Evolutionary conservation across 2,329 filamentous ascomycete genomes (phyloP).

Genomic region (Lachnellula arida): DNA sequence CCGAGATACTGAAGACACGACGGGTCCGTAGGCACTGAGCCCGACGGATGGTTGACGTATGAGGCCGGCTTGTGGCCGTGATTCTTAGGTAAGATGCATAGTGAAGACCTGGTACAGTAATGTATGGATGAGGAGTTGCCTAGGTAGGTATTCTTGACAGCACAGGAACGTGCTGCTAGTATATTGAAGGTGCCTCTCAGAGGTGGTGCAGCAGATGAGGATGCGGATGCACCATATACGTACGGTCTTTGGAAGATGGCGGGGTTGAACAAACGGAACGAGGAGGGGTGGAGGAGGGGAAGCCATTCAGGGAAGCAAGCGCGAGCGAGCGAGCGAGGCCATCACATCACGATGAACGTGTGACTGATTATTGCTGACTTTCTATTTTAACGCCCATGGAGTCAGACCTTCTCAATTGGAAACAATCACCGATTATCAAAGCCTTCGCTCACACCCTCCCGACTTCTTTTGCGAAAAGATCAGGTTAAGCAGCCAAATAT

Average conservation of each 20-base stretch:
- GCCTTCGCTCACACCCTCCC: not conserved
- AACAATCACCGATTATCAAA: not conserved
- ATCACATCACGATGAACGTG: not conserved
- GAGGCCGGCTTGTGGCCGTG: not conserved
- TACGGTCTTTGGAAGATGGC: not conserved
- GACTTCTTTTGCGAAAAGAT: not conserved
- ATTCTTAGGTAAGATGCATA: conserved; percentile 6
- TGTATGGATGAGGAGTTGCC: not conserved
- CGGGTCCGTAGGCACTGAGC: not conserved
- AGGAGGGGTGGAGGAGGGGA: not conserved
- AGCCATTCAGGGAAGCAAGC: not conserved
- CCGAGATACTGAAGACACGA: not conserved
- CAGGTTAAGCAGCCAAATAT: not conserved
- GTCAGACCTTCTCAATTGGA: not conserved
- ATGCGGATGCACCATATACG: not conserved
- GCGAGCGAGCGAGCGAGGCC: not conserved
- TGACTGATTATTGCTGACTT: not conserved
- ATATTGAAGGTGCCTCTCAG: not conserved
- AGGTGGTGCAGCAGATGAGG: not conserved
- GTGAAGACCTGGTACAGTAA: not conserved
- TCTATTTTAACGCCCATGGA: not conserved
- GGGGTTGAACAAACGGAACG: not conserved
- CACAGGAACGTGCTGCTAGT: not conserved
- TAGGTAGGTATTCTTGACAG: not conserved
- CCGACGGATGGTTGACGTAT: not conserved